phyloP scores from a whole-genome alignment of 1,139 yeast genomes.

The Diutina neorugosa region DNA sequence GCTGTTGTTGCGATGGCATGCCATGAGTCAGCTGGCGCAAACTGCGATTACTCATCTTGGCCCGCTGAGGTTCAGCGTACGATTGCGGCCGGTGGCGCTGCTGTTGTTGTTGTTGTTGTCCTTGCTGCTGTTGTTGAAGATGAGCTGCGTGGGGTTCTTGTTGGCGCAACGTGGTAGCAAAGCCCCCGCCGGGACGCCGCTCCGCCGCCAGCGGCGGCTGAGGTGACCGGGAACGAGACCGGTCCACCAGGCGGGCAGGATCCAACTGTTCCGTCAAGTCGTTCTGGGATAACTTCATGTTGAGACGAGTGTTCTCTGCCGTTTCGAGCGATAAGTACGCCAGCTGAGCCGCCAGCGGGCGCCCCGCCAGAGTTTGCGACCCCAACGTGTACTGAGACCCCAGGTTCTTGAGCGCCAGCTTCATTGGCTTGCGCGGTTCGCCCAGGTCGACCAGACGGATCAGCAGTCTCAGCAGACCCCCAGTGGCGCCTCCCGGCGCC shows the following conservation, averaged over 20 bases:
- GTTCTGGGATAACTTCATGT: slow-evolving; percentile 40
- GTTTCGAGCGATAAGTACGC: slow-evolving; percentile 62
- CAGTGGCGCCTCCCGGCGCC: neutral
- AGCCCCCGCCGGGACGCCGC: slow-evolving; percentile 9
- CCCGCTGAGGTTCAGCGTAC: slow-evolving; percentile 7
- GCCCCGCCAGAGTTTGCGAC: neutral
- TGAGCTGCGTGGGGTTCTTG: neutral
- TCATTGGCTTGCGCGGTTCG: neutral
- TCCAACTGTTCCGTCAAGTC: neutral
- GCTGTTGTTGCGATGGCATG: neutral
- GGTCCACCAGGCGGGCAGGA: neutral
- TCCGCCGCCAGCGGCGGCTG: slow-evolving; percentile 19
- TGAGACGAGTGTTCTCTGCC: slow-evolving; percentile 65
- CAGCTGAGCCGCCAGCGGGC: slow-evolving; percentile 35
- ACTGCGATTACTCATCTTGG: neutral
- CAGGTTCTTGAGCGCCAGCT: slow-evolving; percentile 4
- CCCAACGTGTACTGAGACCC: neutral
- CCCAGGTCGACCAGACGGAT: neutral
- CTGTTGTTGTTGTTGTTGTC: neutral
- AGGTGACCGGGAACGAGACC: slow-evolving; percentile 4
- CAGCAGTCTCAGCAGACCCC: slow-evolving; percentile 1
- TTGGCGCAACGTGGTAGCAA: slow-evolving; percentile 5
- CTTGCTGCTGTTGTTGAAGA: neutral
- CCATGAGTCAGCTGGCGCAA: slow-evolving; percentile 3
- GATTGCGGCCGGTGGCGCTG: slow-evolving; percentile 16